phyloP scores from a whole-genome alignment of 2,329 filamentous ascomycete genomes.

The Monilinia fructigena region DNA sequence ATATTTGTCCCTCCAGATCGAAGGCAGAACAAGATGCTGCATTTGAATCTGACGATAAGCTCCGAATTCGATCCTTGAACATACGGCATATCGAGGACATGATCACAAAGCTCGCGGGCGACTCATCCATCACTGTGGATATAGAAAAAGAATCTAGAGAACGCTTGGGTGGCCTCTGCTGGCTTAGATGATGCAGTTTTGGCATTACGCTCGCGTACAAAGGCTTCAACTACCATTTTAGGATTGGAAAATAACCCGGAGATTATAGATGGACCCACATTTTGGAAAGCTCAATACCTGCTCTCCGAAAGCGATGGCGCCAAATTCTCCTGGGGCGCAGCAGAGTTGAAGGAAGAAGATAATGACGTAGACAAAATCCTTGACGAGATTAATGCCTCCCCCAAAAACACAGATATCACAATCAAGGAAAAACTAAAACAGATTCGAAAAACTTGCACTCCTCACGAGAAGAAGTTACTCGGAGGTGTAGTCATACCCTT shows the following conservation, averaged over 20 bases:
- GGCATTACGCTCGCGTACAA: constrained; percentile 61
- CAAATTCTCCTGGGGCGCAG: constrained; percentile 46
- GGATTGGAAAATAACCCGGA: constrained; percentile 42
- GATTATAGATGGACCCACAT: constrained; percentile 41
- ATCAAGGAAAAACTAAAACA: constrained; percentile 46
- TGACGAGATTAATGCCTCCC: constrained; percentile 35
- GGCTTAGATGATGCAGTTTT: constrained; percentile 52
- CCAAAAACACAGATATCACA: constrained; percentile 41
- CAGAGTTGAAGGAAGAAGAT: constrained; percentile 45
- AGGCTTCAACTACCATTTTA: constrained; percentile 52
- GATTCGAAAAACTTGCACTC: constrained; percentile 59
- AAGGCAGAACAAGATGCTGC: constrained; percentile 41
- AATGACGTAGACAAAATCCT: constrained; percentile 37
- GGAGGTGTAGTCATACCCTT: constrained; percentile 77
- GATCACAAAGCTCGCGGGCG: constrained; percentile 44
- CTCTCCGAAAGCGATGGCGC: constrained; percentile 47
- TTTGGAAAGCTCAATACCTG: constrained; percentile 44
- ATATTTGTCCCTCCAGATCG: constrained; percentile 54
- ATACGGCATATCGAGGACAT: constrained; percentile 63
- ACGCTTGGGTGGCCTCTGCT: constrained; percentile 34
- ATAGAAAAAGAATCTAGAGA: constrained; percentile 37
- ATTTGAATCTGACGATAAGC: constrained; percentile 50
- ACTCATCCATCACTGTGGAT: constrained; percentile 30
- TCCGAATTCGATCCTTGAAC: constrained; percentile 56
- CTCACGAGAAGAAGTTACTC: constrained; percentile 80